Evolutionary conservation across 2,329 filamentous ascomycete genomes (phyloP), one percentile per base, ranked within the genome.

Genomic region (Aspergillus felis): DNA sequence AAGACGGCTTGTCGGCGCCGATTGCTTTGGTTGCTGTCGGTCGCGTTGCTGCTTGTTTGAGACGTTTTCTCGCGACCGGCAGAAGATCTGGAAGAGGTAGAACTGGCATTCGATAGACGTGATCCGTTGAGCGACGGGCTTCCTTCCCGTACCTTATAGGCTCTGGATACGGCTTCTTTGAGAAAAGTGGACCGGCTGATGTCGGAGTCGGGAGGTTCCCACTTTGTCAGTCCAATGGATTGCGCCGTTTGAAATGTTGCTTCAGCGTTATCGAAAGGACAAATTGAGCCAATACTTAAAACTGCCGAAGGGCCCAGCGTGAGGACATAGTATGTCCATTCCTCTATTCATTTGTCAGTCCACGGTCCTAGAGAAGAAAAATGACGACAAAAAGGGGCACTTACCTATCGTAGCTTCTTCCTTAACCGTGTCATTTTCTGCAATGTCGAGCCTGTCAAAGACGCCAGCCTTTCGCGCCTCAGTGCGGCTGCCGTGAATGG

Each of bases 311-410:
- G 83, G 5, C 85, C 85, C 17, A 86, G 76, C 0, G 83, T 85
- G 35, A 86, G 73, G 28, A 87, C 72, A 64, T 85, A 83, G 53
- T 79, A 78, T 20, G 81, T 82, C 85, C 85, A 88, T 68, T 86
- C 83, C 65, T 86, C 82, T 82, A 57, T 55, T 53, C 54, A 57
- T 3, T 3, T 49, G 54, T 68, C 58, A 69, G 66, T 29, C 61
- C 55, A 55, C 55, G 12, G 27, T 20, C 44, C 22, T n/a, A 4
- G 35, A 38, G 6, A 17, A 41, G 50, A 54, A 47, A 47, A 35
- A 8, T n/a, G 7, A 2, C 27, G 56, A 44, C 25, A 10, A 14
- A 25, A 17, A 29, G 27, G 27, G 22, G 22, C 14, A 69, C 73
- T 68, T 70, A 82, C 80, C 80, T 24, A 87, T 76, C 64, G 82